phyloP scores from a whole-genome alignment of 2,329 filamentous ascomycete species.

The Aspergillus sp. region DNA sequence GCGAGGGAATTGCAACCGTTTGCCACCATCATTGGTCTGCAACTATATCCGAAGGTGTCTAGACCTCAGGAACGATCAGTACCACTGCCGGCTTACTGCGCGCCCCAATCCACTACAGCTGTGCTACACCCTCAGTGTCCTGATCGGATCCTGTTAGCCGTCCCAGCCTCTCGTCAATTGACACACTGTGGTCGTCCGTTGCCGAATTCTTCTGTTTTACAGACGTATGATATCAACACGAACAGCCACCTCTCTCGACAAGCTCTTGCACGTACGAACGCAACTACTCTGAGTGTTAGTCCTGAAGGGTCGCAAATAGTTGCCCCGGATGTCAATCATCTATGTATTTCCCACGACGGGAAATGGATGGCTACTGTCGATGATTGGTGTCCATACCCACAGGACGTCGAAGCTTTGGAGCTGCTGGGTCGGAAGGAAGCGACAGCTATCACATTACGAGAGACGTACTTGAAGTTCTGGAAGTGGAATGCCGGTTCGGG shows the following conservation, averaged over 20 bases:
- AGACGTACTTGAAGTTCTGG: slow-evolving; percentile 93
- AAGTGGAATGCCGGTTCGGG: slow-evolving; percentile 57
- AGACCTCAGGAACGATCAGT: slow-evolving; percentile 45
- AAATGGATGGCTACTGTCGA: slow-evolving; percentile 90
- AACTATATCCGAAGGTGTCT: slow-evolving; percentile 51
- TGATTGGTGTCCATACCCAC: slow-evolving; percentile 75
- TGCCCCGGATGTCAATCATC: slow-evolving; percentile 73
- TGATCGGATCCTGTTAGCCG: slow-evolving; percentile 66
- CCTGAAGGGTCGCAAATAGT: slow-evolving; percentile 69
- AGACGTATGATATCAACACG: slow-evolving; percentile 81
- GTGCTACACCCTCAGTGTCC: slow-evolving; percentile 62
- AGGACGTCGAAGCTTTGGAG: slow-evolving; percentile 64
- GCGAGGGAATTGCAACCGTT: slow-evolving; percentile 85
- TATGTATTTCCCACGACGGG: slow-evolving; percentile 77
- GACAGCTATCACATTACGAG: slow-evolving; percentile 52
- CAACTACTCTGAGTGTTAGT: slow-evolving; percentile 75
- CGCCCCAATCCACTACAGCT: slow-evolving; percentile 50
- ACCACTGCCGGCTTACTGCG: background rate
- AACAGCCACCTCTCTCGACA: slow-evolving; percentile 80
- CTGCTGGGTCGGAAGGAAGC: slow-evolving; percentile 36
- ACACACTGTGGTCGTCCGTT: slow-evolving; percentile 35
- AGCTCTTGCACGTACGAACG: slow-evolving; percentile 82
- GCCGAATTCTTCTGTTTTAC: slow-evolving; percentile 62
- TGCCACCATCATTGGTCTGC: slow-evolving; percentile 79
- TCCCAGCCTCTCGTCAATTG: slow-evolving; percentile 54